Evolutionary conservation across 1,284 basidiomycete genomes (phyloP).

Genomic region (Ustilago esculenta): DNA sequence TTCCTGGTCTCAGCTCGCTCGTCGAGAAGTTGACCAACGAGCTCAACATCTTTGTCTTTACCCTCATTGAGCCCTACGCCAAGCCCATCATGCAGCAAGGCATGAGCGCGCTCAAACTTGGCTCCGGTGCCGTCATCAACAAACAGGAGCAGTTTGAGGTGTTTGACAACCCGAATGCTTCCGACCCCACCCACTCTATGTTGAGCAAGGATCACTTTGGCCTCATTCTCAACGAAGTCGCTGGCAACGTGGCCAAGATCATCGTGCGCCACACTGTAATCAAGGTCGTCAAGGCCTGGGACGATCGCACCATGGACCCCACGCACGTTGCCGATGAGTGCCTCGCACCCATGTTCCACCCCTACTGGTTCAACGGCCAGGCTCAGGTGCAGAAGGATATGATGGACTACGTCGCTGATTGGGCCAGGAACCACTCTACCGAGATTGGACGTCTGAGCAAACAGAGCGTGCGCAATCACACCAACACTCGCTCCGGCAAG

Average conservation of each 20-base stretch:
- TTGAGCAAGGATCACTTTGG: constrained; percentile 67
- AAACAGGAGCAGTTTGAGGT: constrained; percentile 68
- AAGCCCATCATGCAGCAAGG: constrained; percentile 61
- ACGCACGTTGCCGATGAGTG: constrained; percentile 55
- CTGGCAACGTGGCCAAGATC: constrained; percentile 67
- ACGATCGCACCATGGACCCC: constrained; percentile 57
- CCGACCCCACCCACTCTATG: constrained; percentile 65
- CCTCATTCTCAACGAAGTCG: constrained; percentile 67
- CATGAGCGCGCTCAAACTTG: constrained; percentile 63
- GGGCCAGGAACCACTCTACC: constrained; percentile 48
- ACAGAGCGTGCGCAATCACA: constrained; percentile 52
- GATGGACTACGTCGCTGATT: constrained; percentile 57
- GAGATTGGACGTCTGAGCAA: constrained; percentile 53
- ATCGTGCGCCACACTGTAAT: constrained; percentile 74
- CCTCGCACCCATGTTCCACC: constrained; percentile 60
- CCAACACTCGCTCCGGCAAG: constrained; percentile 59
- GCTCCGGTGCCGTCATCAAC: constrained; percentile 65
- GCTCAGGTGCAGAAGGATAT: constrained; percentile 57
- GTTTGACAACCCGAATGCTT: constrained; percentile 62
- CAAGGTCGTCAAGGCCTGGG: constrained; percentile 82
- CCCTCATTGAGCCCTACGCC: constrained; percentile 68
- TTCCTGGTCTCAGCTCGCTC: constrained; percentile 73
- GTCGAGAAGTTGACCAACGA: constrained; percentile 85
- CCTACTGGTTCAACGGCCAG: constrained; percentile 53
- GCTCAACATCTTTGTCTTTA: constrained; percentile 54